Base-by-base conservation (phyloP, 2,329 filamentous ascomycete genomes). In the Chaetomium sp. region DNA sequence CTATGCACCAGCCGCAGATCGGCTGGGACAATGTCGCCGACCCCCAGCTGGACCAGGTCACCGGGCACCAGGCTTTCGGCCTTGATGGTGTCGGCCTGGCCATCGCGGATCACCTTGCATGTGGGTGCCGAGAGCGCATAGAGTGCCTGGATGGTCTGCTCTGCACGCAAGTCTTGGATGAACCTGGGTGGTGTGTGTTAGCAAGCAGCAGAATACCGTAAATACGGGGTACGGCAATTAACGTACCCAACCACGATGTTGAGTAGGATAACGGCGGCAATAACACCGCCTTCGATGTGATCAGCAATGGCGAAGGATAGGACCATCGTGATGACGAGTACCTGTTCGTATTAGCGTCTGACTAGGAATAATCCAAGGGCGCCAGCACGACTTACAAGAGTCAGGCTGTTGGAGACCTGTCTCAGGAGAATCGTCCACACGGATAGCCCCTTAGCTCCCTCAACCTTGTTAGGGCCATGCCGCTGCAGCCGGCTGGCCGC, bases 321-420 rank as follows among this genome's bases (percentile, higher is more conserved):
- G 57, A 82, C 84, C 82, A 88, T 89, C 65, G 88, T 87, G 65
- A 88, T 82, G 62, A 90, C 76, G 63, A 91, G 82, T 61, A 88
- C 77, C 77, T 80, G 37, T 12, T 8, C 37, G 12, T 8, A 42
- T 27, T 27, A 27, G 19, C 19, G 19, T 27, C 19, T 3, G 40
- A n/a, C 40, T 42, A 11, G 40, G 5, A 14, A 5, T 42, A 1
- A 14, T 42, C 2, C 12, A 14, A 42, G 40, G 40, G 10, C 1
- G 12, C 8, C 5, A 7, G 42, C 6, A 14, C n/a, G 34, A 51
- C 58, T 55, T 53, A 62, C 63, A 56, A 87, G 77, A 61, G 86
- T 89, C 72, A 89, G 75, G 74, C 85, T 87, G 74, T 89, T 89
- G 62, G 86, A 87, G 64, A 89, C 80, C 75, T 89, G 86, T 68